Evolutionary conservation across 2,329 filamentous ascomycete species (phyloP), one percentile per base, ranked within the genome.

Genomic region (Penicillium thymicola): DNA sequence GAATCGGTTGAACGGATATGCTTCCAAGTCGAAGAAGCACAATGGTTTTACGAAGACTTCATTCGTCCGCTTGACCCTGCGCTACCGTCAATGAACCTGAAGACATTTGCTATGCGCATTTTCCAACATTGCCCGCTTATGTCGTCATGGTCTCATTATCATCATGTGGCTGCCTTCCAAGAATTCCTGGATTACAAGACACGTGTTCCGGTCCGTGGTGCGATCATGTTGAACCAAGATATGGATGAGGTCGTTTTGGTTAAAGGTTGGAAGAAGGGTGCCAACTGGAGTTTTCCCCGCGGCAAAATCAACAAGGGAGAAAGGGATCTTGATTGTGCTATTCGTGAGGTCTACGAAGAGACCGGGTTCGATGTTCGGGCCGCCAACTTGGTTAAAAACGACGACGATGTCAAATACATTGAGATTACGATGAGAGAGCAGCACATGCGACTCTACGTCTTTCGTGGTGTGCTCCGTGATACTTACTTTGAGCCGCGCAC

Each of bases 11-110:
- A 92, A 72, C 89, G 94, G 71, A 94, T 99, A 76, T 97, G 93
- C 78, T 99, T 99, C 75, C 92, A 97, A 77, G 89, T 99, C 66
- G 94, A 99, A 76, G 95, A 99, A 77, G 94, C 94, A 67, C 95
- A 99, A 86, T 99, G 94, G 94, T 99, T 96, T 77, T 99, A 99
- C 84, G 94, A 99, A 81, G 94, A 99, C 76, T 99, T 99, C 72
- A 91, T 99, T 73, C 90, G 94, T 46, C 92, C 93, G 38, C 81
- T 94, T 62, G 89, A 97, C 75, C 88, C 92, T 51, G 83, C 83
- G 38, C 82, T 99, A 11, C 94, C 94, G 5, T 92, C 89, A 54
- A 88, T 97, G 81, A 85, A 87, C 44, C 82, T 99, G 34, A 87
- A 90, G 64, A 86, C 82, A 50, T 99, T 99, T 76, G 93, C 90